Conservation (phyloP, 257 asterid species). For the Salvia miltiorrhiza region DNA sequence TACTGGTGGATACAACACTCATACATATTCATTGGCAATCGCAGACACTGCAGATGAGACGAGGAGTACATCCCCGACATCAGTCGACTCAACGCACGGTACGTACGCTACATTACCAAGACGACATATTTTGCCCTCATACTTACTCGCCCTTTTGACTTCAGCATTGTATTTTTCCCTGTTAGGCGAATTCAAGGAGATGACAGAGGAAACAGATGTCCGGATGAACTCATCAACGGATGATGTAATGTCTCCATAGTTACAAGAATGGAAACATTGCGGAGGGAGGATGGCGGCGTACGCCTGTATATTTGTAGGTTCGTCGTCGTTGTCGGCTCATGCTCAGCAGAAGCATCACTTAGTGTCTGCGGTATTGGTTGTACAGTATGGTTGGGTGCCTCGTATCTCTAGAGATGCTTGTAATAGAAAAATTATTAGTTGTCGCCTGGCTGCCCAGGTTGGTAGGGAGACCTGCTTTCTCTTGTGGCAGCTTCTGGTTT, state of each 20-base stretch:
- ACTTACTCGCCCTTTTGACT: conserved; percentile 1
- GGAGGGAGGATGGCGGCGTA: conserved; percentile 42
- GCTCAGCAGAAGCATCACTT: conserved; percentile 31
- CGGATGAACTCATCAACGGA: conserved; percentile 51
- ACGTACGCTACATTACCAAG: conserved; percentile 33
- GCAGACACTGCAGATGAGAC: conserved; percentile 40
- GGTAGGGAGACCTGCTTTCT: conserved; percentile 65
- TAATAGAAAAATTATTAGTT: conserved; percentile 31
- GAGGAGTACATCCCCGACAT: conserved; percentile 55
- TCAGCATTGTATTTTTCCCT: neutral
- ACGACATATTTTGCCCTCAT: neutral
- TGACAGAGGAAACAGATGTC: conserved; percentile 42
- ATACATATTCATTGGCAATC: neutral
- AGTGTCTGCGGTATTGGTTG: conserved; percentile 59
- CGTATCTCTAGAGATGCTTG: conserved; percentile 21
- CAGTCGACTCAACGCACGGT: conserved; percentile 56
- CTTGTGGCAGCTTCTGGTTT: conserved; percentile 76
- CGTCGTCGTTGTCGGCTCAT: conserved; percentile 30
- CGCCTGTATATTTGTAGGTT: conserved; percentile 79
- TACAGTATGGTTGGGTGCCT: conserved; percentile 37
- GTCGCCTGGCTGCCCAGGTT: conserved; percentile 80
- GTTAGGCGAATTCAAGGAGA: conserved; percentile 43
- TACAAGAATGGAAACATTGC: conserved; percentile 4
- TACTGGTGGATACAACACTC: neutral
- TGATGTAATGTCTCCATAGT: conserved; percentile 62